Conservation (phyloP, 2,329 filamentous ascomycete genomes). For the Onygena corvina region DNA sequence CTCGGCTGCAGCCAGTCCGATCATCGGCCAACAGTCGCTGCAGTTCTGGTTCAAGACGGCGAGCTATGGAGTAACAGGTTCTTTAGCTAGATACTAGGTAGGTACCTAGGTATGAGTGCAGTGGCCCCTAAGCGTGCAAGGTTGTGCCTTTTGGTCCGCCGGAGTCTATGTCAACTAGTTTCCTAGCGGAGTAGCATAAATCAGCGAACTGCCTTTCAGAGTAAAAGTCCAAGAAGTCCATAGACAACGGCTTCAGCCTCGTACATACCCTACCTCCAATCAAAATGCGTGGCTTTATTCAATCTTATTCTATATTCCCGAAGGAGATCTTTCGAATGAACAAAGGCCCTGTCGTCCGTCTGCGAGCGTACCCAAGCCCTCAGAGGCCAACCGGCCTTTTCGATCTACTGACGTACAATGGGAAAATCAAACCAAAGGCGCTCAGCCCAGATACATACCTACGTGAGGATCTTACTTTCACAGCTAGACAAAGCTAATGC, state of each 20-base stretch:
- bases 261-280: too few species aligned
- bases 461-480: conserved; percentile 9
- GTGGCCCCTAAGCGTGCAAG: too few species aligned
- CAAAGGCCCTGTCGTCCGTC: conserved; percentile 13
- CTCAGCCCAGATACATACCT: conserved; percentile 15
- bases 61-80: too few species aligned
- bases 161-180: too few species aligned
- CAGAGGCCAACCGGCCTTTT: conserved; percentile 13
- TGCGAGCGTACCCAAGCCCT: conserved; percentile 13
- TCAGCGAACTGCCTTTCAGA: too few species aligned
- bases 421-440: conserved; percentile 16
- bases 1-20: background rate
- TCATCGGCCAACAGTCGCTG: background rate
- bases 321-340: conserved; percentile 18
- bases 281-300: too few species aligned
- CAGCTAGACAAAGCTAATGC: conserved; percentile 1
- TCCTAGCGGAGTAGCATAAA: too few species aligned
- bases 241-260: too few species aligned
- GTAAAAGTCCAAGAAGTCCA: too few species aligned
- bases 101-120: too few species aligned
- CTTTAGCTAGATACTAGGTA: too few species aligned
- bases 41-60: background rate
- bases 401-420: conserved; percentile 16
- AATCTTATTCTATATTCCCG: conserved; percentile 14
- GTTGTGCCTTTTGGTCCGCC: too few species aligned